These are phyloP conservation scores for baker's yeast (Saccharomyces cerevisiae) DNA, from an alignment of 805 yeast species.

Conservation along the genomic window DNA sequence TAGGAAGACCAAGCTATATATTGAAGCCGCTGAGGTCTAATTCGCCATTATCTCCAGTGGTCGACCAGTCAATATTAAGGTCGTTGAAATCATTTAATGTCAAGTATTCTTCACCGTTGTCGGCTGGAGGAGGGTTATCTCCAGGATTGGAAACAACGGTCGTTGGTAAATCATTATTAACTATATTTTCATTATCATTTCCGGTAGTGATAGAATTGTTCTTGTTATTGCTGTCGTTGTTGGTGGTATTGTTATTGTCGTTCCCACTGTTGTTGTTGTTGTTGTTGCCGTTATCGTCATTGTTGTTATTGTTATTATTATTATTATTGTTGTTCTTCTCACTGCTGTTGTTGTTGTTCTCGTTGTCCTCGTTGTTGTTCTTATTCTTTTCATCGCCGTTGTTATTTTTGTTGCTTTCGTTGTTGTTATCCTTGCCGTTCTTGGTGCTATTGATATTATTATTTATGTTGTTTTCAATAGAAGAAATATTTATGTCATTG, in stretches of 20 bases:
- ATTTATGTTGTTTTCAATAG: slow-evolving; percentile 10
- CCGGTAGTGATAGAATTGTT: neutral
- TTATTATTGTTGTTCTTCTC: neutral
- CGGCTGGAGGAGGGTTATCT: slow-evolving; percentile 6
- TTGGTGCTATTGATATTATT: slow-evolving; percentile 1
- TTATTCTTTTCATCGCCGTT: slow-evolving; percentile 1
- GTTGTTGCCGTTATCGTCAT: slow-evolving; percentile 2
- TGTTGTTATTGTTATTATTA: slow-evolving; percentile 1
- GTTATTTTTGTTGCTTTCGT: slow-evolving; percentile 1
- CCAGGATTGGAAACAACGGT: slow-evolving; percentile 10
- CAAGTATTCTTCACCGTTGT: slow-evolving; percentile 26
- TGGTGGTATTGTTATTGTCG: neutral
- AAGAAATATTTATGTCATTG: neutral
- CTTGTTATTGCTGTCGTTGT: neutral
- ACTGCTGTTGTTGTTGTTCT: neutral
- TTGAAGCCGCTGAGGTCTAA: slow-evolving; percentile 24
- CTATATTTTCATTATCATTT: slow-evolving; percentile 4
- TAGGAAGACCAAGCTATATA: slow-evolving; percentile 6
- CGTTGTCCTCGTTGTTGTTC: slow-evolving; percentile 1
- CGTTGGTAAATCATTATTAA: slow-evolving; percentile 4
- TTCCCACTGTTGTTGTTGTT: slow-evolving; percentile 2
- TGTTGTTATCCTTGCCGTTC: slow-evolving; percentile 4
- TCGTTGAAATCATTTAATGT: slow-evolving; percentile 32
- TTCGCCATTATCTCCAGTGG: slow-evolving; percentile 24
- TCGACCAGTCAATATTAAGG: slow-evolving; percentile 29